Base-by-base conservation (phyloP, 768 basidiomycete genomes). In the Tremella yokohamensis region DNA sequence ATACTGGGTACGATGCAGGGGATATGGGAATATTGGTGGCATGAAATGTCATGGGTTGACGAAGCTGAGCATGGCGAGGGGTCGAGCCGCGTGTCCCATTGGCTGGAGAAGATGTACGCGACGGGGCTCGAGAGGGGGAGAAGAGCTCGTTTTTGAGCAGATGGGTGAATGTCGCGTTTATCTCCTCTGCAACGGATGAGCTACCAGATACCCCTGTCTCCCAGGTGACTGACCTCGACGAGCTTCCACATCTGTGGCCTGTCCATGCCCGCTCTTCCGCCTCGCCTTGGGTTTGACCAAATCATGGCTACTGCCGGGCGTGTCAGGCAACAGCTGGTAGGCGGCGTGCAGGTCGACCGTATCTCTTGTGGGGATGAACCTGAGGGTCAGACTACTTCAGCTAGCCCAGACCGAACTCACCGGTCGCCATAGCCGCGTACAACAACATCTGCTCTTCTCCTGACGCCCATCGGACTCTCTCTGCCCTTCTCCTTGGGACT, bases 1-100 rank as follows among this genome's bases (percentile, higher is more conserved):
- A 76, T 4, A 87, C 80, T 18, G 84, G 81, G 26, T 86, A 84
- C 1, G 84, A 81, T 3, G 87, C 86, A 0, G 87, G 87, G 49
- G 90, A 86, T 22, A 79, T 89, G 85, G 38, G 84, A 82, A 72
- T 89, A 84, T 18, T 90, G 79, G 60, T 90, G 83, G 24, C 86
- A 83, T 60, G 81, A 85, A 79, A 90, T 63, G 60, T 76, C 74
- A 70, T 72, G 52, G 59, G 64, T 62, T 65, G 76, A 49, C 61
- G 54, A 64, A 65, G 54, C 29, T 57, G 67, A 38, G 63, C 65
- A 58, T 59, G 61, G 47, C 59, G 63, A 18, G 57, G 38, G 49
- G 45, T 65, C 54, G 48, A 61, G 58, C 9, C 42, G n/a, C 42
- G 42, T 6, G n/a, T n/a, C n/a, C n/a, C n/a, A 53, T 15, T 49